Conservation (phyloP, 495 filamentous ascomycete species). For the Trichoderma gamsii region DNA sequence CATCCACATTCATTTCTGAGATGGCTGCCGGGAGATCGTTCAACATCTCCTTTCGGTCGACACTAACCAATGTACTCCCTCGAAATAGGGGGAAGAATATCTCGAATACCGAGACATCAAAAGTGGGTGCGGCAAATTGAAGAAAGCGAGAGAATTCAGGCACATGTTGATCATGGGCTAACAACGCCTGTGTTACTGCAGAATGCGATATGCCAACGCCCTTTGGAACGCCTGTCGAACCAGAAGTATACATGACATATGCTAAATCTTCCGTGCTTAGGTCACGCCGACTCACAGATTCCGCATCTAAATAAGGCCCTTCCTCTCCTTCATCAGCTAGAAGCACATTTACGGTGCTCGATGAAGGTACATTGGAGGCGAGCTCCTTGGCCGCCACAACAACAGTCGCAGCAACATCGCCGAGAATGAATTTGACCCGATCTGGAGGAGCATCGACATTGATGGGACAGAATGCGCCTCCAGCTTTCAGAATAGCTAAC, state of each 20-base stretch:
- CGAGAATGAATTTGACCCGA: slow-evolving; percentile 64
- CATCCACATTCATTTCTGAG: slow-evolving; percentile 60
- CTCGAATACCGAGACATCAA: slow-evolving; percentile 85
- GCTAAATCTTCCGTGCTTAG: slow-evolving; percentile 48
- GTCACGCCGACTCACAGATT: not conserved
- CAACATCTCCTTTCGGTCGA: slow-evolving; percentile 56
- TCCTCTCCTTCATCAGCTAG: not conserved
- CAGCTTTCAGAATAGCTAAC: slow-evolving; percentile 67
- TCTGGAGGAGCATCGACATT: slow-evolving; percentile 65
- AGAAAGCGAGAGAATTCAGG: slow-evolving; percentile 69
- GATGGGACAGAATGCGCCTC: slow-evolving; percentile 74
- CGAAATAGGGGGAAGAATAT: slow-evolving; percentile 76
- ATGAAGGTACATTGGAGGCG: slow-evolving; percentile 25
- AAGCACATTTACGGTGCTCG: not conserved
- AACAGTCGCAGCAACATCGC: slow-evolving; percentile 56
- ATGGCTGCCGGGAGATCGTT: slow-evolving; percentile 63
- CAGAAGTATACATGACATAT: slow-evolving; percentile 89
- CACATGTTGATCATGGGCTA: slow-evolving; percentile 70
- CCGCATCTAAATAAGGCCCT: slow-evolving; percentile 14
- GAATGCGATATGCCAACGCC: slow-evolving; percentile 73
- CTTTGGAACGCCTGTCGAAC: slow-evolving; percentile 84
- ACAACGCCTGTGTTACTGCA: slow-evolving; percentile 67
- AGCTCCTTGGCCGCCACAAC: slow-evolving; percentile 46
- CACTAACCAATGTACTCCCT: slow-evolving; percentile 63
- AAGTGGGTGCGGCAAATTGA: slow-evolving; percentile 81